Percentiles rank a stretch among this genome's conserved stretches.
Conservation (phyloP, 2,329 filamentous ascomycete genomes). For the Aquanectria penicillioides region DNA sequence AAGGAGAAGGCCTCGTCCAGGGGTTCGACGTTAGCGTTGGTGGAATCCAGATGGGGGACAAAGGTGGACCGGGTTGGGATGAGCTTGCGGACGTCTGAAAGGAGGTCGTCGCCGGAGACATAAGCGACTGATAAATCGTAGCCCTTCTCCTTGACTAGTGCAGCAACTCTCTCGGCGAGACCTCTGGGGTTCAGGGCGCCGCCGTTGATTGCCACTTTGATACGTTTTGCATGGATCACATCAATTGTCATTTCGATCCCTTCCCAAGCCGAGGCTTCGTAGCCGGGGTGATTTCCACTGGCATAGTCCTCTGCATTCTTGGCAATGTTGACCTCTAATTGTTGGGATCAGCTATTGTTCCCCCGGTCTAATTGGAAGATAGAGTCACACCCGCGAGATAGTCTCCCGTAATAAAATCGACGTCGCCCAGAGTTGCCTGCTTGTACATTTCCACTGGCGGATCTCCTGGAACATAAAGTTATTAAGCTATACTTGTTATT, state of each 20-base stretch:
- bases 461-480: slow-evolving; percentile 5
- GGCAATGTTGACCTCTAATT: slow-evolving; percentile 44
- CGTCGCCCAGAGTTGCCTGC: slow-evolving; percentile 41
- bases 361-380: too few relatives aligned
- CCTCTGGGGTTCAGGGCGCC: slow-evolving; percentile 65
- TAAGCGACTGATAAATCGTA: slow-evolving; percentile 48
- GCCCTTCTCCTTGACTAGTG: slow-evolving; percentile 36
- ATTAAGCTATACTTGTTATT: not conserved
- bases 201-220: slow-evolving; percentile 67
- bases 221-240: slow-evolving; percentile 55
- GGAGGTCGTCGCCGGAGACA: slow-evolving; percentile 51
- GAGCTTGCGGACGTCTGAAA: slow-evolving; percentile 25
- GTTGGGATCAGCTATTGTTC: too few relatives aligned
- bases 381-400: slow-evolving; percentile 55
- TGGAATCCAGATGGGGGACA: slow-evolving; percentile 41
- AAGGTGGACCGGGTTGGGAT: not conserved
- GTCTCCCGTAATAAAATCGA: slow-evolving; percentile 64
- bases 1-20: slow-evolving; percentile 28
- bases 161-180: slow-evolving; percentile 50
- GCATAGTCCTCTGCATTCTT: slow-evolving; percentile 29
- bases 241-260: slow-evolving; percentile 39
- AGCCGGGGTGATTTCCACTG: slow-evolving; percentile 29
- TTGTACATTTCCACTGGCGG: slow-evolving; percentile 39
- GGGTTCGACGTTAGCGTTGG: slow-evolving; percentile 26
- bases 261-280: slow-evolving; percentile 33